Evolutionary conservation across 805 yeast species (phyloP).

Genomic region (Zygoascus flipseniorum): DNA sequence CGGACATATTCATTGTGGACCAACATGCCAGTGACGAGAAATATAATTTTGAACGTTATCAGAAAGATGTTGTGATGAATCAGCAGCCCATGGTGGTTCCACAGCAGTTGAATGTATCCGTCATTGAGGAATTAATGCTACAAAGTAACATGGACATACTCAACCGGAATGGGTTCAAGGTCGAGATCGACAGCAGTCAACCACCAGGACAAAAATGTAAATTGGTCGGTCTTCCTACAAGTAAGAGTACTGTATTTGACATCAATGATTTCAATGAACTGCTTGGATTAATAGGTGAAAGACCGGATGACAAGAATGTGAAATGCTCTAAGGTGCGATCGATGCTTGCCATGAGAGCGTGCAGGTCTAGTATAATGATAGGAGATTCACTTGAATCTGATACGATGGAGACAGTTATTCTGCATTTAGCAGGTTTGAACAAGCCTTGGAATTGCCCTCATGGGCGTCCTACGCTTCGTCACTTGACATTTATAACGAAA

Average conservation of each 20-base stretch:
- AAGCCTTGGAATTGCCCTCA: slow-evolving; percentile 96
- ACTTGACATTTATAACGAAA: slow-evolving; percentile 35
- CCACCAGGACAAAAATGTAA: slow-evolving; percentile 50
- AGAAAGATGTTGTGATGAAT: slow-evolving; percentile 46
- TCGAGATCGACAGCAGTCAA: slow-evolving; percentile 41
- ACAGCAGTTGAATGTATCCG: slow-evolving; percentile 49
- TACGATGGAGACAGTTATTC: slow-evolving; percentile 63
- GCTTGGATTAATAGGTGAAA: slow-evolving; percentile 53
- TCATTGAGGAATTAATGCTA: slow-evolving; percentile 70
- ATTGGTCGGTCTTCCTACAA: slow-evolving; percentile 60
- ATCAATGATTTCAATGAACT: slow-evolving; percentile 64
- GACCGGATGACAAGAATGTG: slow-evolving; percentile 34
- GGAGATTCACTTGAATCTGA: slow-evolving; percentile 56
- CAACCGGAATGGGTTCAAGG: slow-evolving; percentile 67
- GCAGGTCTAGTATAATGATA: slow-evolving; percentile 89
- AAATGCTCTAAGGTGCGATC: slow-evolving; percentile 72
- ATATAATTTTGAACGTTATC: slow-evolving; percentile 72
- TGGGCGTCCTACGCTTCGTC: slow-evolving; percentile 96
- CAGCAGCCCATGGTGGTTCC: slow-evolving; percentile 65
- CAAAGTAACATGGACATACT: slow-evolving; percentile 52
- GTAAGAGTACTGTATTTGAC: slow-evolving; percentile 61
- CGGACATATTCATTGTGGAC: slow-evolving; percentile 80
- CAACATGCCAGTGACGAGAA: slow-evolving; percentile 99
- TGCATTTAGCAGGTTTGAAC: slow-evolving; percentile 58
- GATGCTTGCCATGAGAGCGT: slow-evolving; percentile 92